Percentiles rank a stretch among this genome's conserved stretches.
Conservation (phyloP, 2,329 filamentous ascomycete genomes). For the Kalaharituber pfeilii region DNA sequence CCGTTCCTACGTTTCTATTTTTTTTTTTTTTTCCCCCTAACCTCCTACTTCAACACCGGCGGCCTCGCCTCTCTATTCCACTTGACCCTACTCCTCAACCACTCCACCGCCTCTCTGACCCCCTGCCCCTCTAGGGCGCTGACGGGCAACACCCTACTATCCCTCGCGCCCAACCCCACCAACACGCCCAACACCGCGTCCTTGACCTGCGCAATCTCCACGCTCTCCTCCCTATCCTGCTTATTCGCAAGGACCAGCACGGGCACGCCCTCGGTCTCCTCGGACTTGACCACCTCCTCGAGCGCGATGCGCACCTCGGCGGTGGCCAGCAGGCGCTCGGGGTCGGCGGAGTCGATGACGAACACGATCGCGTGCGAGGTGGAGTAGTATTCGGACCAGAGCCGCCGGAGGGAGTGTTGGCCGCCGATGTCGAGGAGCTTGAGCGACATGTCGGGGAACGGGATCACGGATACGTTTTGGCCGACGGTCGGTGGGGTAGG, state of each 20-base stretch:
- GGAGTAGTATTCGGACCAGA: conserved; percentile 93
- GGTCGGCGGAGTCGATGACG: conserved; percentile 87
- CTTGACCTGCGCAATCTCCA: conserved; percentile 94
- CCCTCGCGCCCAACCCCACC: conserved; percentile 63
- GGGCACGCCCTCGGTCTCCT: conserved; percentile 79
- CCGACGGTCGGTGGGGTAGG: conserved; percentile 83
- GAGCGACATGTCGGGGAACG: conserved; percentile 73
- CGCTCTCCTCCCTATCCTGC: conserved; percentile 91
- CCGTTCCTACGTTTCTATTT: too few species aligned
- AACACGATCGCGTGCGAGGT: conserved; percentile 95
- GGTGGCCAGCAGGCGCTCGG: conserved; percentile 54
- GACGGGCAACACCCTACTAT: conserved; percentile 78
- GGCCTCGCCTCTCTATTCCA: conserved; percentile 93
- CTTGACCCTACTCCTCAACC: conserved; percentile 76
- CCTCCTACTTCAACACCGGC: conserved; percentile 83
- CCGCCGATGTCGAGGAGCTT: conserved; percentile 98
- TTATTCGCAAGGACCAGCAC: conserved; percentile 90
- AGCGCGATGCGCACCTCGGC: conserved; percentile 81
- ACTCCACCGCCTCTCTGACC: conserved; percentile 90
- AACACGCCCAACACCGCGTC: conserved; percentile 83
- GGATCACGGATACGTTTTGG: conserved; percentile 86
- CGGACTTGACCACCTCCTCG: conserved; percentile 73
- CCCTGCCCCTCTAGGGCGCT: conserved; percentile 79
- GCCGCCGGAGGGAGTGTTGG: conserved; percentile 67
- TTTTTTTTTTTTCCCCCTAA: too few species aligned